These are phyloP conservation scores for Dimargaris cristalligena DNA, from an alignment of 192 early-diverging fungal species.

Conservation along the genomic window DNA sequence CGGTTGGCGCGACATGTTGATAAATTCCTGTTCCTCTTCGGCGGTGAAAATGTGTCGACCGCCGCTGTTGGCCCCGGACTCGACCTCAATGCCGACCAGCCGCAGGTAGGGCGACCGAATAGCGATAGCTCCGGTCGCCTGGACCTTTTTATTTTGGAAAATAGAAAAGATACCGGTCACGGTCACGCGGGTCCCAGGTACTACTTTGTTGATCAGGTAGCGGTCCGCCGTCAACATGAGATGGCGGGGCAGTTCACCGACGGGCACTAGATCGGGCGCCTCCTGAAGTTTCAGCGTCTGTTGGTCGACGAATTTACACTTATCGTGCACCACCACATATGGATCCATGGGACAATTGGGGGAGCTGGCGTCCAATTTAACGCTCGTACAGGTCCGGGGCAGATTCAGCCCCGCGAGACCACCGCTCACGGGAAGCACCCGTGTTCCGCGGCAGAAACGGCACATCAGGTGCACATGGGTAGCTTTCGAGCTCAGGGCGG, in stretches of 20 bases:
- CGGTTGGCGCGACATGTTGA: constrained; percentile 68
- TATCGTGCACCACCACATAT: constrained; percentile 87
- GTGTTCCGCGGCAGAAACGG: constrained; percentile 66
- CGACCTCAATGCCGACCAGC: constrained; percentile 79
- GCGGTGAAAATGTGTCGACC: constrained; percentile 59
- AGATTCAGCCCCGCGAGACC: constrained; percentile 74
- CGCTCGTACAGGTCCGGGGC: constrained; percentile 57
- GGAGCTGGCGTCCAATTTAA: constrained; percentile 17
- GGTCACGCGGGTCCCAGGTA: constrained; percentile 81
- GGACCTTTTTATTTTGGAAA: constrained; percentile 55
- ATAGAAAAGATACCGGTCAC: constrained; percentile 93
- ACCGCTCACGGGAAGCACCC: constrained; percentile 58
- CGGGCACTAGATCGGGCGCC: constrained; percentile 89
- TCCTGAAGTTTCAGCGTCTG: constrained; percentile 97
- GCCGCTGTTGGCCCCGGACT: constrained; percentile 47
- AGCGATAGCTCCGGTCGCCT: constrained; percentile 63
- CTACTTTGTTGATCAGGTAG: constrained; percentile 75
- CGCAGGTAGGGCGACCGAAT: constrained; percentile 87
- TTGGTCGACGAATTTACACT: constrained; percentile 89
- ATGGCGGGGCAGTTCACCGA: constrained; percentile 94
- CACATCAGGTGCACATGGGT: constrained; percentile 82
- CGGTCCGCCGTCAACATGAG: constrained; percentile 79
- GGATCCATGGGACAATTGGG: constrained; percentile 59
- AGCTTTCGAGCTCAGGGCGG: constrained; percentile 73
- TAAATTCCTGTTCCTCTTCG: constrained; percentile 86